Base-by-base conservation (phyloP, 768 basidiomycete genomes). In the Podaxis sp. region DNA sequence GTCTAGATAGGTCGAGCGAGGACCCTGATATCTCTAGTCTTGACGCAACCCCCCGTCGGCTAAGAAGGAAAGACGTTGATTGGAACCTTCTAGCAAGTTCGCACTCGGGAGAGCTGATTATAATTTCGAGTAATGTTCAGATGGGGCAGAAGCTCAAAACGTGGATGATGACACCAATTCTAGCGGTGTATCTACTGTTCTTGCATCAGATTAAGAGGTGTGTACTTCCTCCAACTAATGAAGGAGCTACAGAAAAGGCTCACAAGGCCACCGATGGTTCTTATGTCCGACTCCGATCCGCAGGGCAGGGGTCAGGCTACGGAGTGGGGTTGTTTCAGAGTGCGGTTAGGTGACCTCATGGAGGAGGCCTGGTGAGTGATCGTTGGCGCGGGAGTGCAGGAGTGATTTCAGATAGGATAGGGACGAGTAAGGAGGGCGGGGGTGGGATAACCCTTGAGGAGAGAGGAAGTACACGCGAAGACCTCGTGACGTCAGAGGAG, bases 401-500 rank as follows among this genome's bases (percentile, higher is more conserved):
- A 46, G 43, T 54, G 13, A 54, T n/a, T 36, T 37, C 13, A n/a
- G 11, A 33, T 7, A 54, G 25, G n/a, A 11, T 19, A 36, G 15
- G 52, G 33, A 11, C 22, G 27, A 25, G 51, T 36, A 36, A 55
- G 33, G 33, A 19, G 33, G 33, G 36, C 15, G 53, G 7, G 29
- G 29, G 29, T 36, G 22, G 53, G 19, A 22, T 50, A 17, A 27
- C 12, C 50, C 50, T 52, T 22, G 50, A 52, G 50, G 50, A 24
- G 24, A 25, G 25, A 52, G 43, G 17, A 52, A 13, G 50, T 25
- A 52, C 55, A 57, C 55, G 55, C 55, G 41, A 41, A 57, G 25
- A 41, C 55, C 55, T 50, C 51, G 51, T 60, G 59, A 60, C 59
- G 59, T 60, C 59, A 60, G 59, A 38, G 38, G 25, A 25, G 17